These are phyloP conservation scores for Anacardium occidentale DNA, from an alignment of 345 rosid genomes.

Conservation along the genomic window DNA sequence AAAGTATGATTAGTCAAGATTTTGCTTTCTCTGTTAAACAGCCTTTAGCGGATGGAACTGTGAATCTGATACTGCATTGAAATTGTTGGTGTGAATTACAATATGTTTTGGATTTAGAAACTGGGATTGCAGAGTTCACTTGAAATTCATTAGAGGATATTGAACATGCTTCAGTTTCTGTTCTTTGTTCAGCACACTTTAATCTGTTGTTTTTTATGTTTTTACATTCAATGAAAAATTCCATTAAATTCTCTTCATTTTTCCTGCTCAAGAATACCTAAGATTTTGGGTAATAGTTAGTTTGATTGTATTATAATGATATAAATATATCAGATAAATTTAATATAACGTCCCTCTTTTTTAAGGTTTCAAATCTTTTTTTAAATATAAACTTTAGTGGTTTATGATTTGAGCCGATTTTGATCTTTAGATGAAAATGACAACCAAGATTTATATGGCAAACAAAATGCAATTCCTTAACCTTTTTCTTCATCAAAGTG, in stretches of 20 bases:
- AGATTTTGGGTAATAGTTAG: no score
- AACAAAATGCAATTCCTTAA: neutral
- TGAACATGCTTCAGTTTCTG: neutral
- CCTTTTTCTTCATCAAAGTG: neutral
- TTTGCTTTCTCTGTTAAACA: neutral
- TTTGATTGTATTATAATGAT: no score
- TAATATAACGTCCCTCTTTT: no score
- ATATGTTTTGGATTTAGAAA: slow-evolving; percentile 6
- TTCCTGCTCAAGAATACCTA: no score
- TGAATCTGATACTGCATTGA: neutral
- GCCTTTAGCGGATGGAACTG: neutral
- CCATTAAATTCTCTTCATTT: slow-evolving; percentile 1
- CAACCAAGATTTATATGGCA: neutral
- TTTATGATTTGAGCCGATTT: no score
- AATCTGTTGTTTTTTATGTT: neutral
- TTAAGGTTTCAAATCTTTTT: no score
- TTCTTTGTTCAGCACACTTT: neutral
- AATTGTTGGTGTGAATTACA: neutral
- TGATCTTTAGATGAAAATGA: no score
- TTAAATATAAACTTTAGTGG: no score
- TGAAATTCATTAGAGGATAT: neutral
- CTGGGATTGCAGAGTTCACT: neutral
- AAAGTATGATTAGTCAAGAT: slow-evolving; percentile 67
- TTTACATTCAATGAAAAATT: neutral
- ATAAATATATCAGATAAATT: no score